These are phyloP conservation scores for Nectriaceae sp. DNA, from an alignment of 2,329 filamentous ascomycete species.

Conservation along the genomic window DNA sequence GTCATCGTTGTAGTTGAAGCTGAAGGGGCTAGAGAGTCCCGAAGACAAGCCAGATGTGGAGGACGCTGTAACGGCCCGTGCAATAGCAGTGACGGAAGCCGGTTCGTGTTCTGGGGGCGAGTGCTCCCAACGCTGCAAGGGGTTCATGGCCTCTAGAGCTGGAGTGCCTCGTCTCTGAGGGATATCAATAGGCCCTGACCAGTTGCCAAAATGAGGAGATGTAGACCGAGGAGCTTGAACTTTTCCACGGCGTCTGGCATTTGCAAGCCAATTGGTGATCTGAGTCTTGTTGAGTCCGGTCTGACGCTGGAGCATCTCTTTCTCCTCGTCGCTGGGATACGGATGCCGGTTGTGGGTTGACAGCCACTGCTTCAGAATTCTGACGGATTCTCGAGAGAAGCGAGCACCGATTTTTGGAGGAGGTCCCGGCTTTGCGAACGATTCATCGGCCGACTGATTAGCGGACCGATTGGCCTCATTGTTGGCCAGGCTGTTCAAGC, in stretches of 20 bases:
- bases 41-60: slow-evolving; percentile 54
- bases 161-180: slow-evolving; percentile 62
- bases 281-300: slow-evolving; percentile 83
- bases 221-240: slow-evolving; percentile 66
- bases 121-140: slow-evolving; percentile 59
- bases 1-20: slow-evolving; percentile 61
- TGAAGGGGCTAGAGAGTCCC: slow-evolving; percentile 58
- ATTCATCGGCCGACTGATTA: slow-evolving; percentile 15
- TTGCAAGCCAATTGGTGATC: slow-evolving; percentile 91
- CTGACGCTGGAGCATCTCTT: slow-evolving; percentile 73
- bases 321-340: slow-evolving; percentile 87
- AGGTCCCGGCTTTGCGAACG: slow-evolving; percentile 28
- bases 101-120: slow-evolving; percentile 63
- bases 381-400: slow-evolving; percentile 79
- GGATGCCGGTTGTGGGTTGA: slow-evolving; percentile 78
- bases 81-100: slow-evolving; percentile 60
- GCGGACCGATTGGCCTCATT: no score
- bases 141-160: slow-evolving; percentile 55
- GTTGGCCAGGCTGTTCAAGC: slow-evolving; percentile 28
- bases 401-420: slow-evolving; percentile 69
- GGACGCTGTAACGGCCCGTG: slow-evolving; percentile 56
- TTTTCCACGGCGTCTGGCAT: slow-evolving; percentile 82
- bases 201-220: slow-evolving; percentile 66
- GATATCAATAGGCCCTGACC: slow-evolving; percentile 71
- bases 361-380: slow-evolving; percentile 83